Conservation (phyloP, 2,329 filamentous ascomycete genomes). For the Pseudohalonectria lignicola region DNA sequence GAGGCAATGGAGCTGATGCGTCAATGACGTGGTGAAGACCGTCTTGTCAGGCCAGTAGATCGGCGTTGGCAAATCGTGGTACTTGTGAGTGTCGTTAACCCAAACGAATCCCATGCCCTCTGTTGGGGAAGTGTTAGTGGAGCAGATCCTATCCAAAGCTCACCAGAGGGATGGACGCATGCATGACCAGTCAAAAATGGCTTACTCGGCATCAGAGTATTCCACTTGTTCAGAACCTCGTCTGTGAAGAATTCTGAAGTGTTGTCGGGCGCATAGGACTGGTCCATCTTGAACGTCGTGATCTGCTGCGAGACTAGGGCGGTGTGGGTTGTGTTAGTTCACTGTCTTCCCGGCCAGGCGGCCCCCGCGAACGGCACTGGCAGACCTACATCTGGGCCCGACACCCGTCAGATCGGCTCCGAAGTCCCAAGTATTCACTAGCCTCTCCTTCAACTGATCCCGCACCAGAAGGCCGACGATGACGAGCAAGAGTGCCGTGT, state of each 20-base stretch:
- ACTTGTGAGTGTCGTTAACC: constrained; percentile 22
- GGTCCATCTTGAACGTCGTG: constrained; percentile 20
- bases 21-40: constrained; percentile 24
- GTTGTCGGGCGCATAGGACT: constrained; percentile 22
- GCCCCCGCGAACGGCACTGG: background rate
- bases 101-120: constrained; percentile 24
- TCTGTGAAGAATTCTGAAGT: constrained; percentile 24
- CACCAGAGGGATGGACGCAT: too few relatives aligned
- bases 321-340: constrained; percentile 2
- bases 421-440: constrained; percentile 17
- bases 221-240: constrained; percentile 21
- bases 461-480: constrained; percentile 24
- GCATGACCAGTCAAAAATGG: too few relatives aligned
- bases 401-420: constrained; percentile 24
- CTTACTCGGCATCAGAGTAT: constrained; percentile 22
- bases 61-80: constrained; percentile 23
- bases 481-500: constrained; percentile 24
- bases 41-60: constrained; percentile 22
- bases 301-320: constrained; percentile 18
- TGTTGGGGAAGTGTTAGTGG: constrained; percentile 5
- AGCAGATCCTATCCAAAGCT: too few relatives aligned
- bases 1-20: constrained; percentile 24
- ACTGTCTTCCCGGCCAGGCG: background rate
- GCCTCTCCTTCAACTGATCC: constrained; percentile 13
- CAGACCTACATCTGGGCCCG: constrained; percentile 17